Base-by-base conservation (phyloP, 352 stramenopile genomes). In the Phytopythium litorale region DNA sequence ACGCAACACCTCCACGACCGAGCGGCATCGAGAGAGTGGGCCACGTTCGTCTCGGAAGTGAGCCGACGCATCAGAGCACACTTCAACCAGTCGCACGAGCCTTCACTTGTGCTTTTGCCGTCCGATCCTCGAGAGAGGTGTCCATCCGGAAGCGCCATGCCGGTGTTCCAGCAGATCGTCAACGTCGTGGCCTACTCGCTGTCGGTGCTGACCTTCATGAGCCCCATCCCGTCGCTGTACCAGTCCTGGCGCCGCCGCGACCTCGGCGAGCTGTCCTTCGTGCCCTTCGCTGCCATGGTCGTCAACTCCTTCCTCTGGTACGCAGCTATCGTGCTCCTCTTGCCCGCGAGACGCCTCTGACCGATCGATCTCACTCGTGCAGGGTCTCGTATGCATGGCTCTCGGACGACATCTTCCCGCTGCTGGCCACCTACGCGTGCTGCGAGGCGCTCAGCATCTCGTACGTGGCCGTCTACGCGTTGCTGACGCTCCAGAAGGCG, bases 401-500 rank as follows among this genome's bases (percentile, higher is more conserved):
- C 18, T 68, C 70, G 4, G 45, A 66, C 46, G 60, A 73, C 43
- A 82, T 81, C 63, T 87, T 90, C 60, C 81, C 78, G 16, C 65
- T 88, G 7, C 70, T 88, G n/a, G 63, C 65, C 25, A 90, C 78
- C 30, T 38, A 68, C 12, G 70, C 76, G 3, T 87, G 74, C 40
- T 64, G 74, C 19, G 57, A 69, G 21, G 83, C 83, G 56, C 62
- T 87, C 43, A 60, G 50, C 23, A 48, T 87, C 42, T 84, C 78
- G 58, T 87, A 80, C 45, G 37, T 73, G 16, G 62, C 45, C 30
- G 55, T 76, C 13, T 76, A 60, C 61, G 55, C 32, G 73, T 60
- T 61, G 66, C 78, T 13, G 56, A 70, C 46, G 57, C n/a, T 12
- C 19, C n/a, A 78, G 45, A 71, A 70, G 42, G 28, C 30, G 1